These are phyloP conservation scores for Suillus luteus DNA, from an alignment of 768 basidiomycete genomes.

Conservation along the genomic window DNA sequence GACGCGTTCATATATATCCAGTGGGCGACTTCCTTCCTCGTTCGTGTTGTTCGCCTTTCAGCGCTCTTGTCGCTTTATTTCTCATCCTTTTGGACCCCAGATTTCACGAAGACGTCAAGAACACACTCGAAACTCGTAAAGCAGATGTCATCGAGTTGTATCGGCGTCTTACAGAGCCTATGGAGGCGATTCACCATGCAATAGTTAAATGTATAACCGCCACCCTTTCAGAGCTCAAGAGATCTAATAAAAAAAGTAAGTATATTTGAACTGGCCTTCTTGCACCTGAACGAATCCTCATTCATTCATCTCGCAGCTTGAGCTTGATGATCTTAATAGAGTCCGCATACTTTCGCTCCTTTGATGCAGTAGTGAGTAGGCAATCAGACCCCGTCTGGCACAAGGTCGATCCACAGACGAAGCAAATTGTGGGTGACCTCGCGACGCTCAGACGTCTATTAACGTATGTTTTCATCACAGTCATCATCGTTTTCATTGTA, in stretches of 20 bases:
- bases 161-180: slow-evolving; percentile 79
- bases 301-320: slow-evolving; percentile 57
- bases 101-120: slow-evolving; percentile 88
- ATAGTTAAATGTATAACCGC: slow-evolving; percentile 93
- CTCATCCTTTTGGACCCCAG: slow-evolving; percentile 40
- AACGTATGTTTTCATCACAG: too few species aligned
- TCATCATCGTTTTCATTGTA: too few species aligned
- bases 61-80: not conserved
- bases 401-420: slow-evolving; percentile 90
- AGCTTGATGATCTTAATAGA: slow-evolving; percentile 90
- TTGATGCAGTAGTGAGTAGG: slow-evolving; percentile 83
- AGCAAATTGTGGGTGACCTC: slow-evolving; percentile 89
- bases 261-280: not conserved
- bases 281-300: not conserved
- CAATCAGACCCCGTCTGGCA: slow-evolving; percentile 97
- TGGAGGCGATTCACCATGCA: slow-evolving; percentile 90
- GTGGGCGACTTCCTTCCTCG: slow-evolving; percentile 40
- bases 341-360: slow-evolving; percentile 91
- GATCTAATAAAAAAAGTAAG: slow-evolving; percentile 74
- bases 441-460: too few species aligned
- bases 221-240: slow-evolving; percentile 87
- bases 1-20: slow-evolving; percentile 90
- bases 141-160: slow-evolving; percentile 93
- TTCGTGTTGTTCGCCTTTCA: not conserved
- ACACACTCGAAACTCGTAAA: slow-evolving; percentile 75